Evolutionary conservation across 1,284 basidiomycete genomes (phyloP).

Genomic region (Ganoderma resinaceum): DNA sequence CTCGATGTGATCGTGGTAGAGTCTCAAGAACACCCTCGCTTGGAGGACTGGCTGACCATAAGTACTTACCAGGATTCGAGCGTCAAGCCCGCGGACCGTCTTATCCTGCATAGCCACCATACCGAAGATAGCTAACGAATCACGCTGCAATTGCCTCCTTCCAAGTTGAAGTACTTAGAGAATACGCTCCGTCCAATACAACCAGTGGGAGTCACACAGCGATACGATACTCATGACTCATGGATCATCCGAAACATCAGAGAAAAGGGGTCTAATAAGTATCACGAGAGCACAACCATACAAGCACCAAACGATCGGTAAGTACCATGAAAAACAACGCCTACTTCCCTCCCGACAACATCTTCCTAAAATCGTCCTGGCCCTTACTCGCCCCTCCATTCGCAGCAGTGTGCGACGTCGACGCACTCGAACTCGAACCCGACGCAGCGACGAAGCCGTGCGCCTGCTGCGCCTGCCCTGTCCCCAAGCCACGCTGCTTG

Average conservation of each 20-base stretch:
- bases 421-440: slow-evolving; percentile 5
- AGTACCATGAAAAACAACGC: not conserved
- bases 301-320: too few species aligned
- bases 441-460: slow-evolving; percentile 11
- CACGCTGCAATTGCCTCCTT: too few species aligned
- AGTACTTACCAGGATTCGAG: not conserved
- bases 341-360: slow-evolving; percentile 54
- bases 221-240: too few species aligned
- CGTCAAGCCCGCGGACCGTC: not conserved
- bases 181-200: too few species aligned
- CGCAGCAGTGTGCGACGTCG: slow-evolving; percentile 25
- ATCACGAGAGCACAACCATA: not conserved
- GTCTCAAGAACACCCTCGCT: not conserved
- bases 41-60: not conserved
- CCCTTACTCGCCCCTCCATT: slow-evolving; percentile 49
- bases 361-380: slow-evolving; percentile 84
- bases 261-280: not conserved
- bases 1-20: not conserved
- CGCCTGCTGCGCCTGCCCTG: slow-evolving; percentile 31
- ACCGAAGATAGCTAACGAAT: too few species aligned
- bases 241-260: not conserved
- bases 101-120: not conserved
- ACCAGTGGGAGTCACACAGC: too few species aligned
- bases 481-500: slow-evolving; percentile 46
- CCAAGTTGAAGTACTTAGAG: not conserved